Evolutionary conservation across 495 filamentous ascomycete genomes (phyloP), one percentile per base, ranked within the genome.

Genomic region (Amphirosellinia nigrospora): DNA sequence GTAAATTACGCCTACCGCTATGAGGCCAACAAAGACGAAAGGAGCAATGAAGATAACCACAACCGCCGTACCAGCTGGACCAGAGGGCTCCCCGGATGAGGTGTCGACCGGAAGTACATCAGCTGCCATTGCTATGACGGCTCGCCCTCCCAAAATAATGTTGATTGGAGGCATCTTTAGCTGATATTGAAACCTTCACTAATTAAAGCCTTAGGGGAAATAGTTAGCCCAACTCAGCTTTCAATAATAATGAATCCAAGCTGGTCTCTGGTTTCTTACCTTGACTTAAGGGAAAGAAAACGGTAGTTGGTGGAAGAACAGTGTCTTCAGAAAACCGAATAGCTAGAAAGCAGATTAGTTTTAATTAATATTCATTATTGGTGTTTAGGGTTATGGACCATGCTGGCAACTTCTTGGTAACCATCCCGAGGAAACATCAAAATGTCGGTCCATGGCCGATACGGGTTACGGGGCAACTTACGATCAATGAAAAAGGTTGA

Each of bases 121-220:
- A 15, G 16, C 32, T 46, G 59, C 59, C 39, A 45, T 62, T 2
- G 39, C 23, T 32, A 39, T 26, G 11, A 11, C 19, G 32, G n/a
- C n/a, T n/a, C n/a, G n/a, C n/a, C 15, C 21, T 62, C 11, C n/a
- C 5, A 11, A 36, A 60, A 4, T 39, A 60, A 23, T 13, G 15
- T 3, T 26, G 58, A 60, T 26, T 23, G 21, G 58, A 60, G 36
- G 21, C 58, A 60, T 38, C 58, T 60, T 60, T 21, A 60, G 5
- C 11, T 36, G 36, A 8, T 58, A 36, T 13, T 32, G 56, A 60
- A 23, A 2, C 2, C 4, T 19, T 41, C 36, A 36, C 19, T 4
- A 16, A 41, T 39, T 21, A 21, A 60, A 36, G 19, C 56, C 11
- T 13, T 23, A 15, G 7, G 23, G 0, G 4, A 34, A 36, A 21